phyloP scores from a whole-genome alignment of 2,329 filamentous ascomycete genomes.

The Nothophaeocryptopus gaeumannii region DNA sequence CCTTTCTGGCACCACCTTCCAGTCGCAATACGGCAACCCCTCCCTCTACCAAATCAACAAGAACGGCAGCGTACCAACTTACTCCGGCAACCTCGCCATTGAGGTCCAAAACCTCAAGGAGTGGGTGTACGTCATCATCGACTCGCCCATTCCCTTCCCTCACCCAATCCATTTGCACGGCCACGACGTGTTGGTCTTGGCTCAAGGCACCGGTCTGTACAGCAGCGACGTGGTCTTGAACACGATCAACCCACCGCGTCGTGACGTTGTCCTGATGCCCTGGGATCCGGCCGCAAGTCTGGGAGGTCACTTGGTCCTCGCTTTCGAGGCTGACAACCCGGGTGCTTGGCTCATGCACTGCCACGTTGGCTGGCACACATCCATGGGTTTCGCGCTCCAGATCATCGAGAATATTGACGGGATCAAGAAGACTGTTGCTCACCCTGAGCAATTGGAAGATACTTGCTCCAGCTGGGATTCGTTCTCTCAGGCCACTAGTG shows the following conservation, averaged over 20 bases:
- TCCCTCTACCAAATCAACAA: slow-evolving; percentile 37
- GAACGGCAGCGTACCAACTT: slow-evolving; percentile 35
- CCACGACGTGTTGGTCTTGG: slow-evolving; percentile 37
- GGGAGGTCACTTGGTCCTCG: slow-evolving; percentile 50
- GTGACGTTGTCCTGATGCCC: slow-evolving; percentile 50
- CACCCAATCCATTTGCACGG: slow-evolving; percentile 42
- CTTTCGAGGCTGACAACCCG: slow-evolving; percentile 53
- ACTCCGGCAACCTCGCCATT: slow-evolving; percentile 38
- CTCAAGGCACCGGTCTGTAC: slow-evolving; percentile 31
- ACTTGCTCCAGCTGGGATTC: not conserved
- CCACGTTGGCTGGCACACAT: slow-evolving; percentile 60
- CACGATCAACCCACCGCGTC: slow-evolving; percentile 45
- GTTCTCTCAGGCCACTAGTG: not conserved
- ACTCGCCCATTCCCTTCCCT: slow-evolving; percentile 37
- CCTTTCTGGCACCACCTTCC: slow-evolving; percentile 42
- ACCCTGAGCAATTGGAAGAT: not conserved
- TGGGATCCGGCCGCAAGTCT: slow-evolving; percentile 12
- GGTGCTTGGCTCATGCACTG: slow-evolving; percentile 49
- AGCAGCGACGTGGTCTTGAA: slow-evolving; percentile 32
- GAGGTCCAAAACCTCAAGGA: slow-evolving; percentile 35
- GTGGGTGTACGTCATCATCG: slow-evolving; percentile 47
- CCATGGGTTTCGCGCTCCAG: slow-evolving; percentile 27
- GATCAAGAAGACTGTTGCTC: not conserved
- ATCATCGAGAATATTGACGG: slow-evolving; percentile 22
- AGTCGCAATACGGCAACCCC: slow-evolving; percentile 38